Evolutionary conservation across 176 grass and related monocot genomes (phyloP).

Genomic region (Rhynchospora pubera): DNA sequence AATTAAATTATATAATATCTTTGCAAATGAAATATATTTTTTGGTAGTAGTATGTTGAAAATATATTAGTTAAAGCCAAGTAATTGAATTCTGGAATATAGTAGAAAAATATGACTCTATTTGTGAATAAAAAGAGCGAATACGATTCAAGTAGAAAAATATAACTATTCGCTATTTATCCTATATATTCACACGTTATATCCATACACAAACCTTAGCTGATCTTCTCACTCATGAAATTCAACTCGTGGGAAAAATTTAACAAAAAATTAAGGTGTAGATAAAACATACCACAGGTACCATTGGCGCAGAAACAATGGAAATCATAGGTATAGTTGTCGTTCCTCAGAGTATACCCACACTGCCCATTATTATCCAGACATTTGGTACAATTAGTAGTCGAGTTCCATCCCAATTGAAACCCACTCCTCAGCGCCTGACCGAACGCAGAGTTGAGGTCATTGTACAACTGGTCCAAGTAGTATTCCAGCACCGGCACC

Average conservation of each 20-base stretch:
- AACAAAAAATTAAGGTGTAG: neutral
- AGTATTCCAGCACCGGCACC: neutral
- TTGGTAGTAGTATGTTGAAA: no score
- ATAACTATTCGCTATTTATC: no score
- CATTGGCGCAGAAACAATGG: conserved; percentile 49
- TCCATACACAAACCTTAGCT: no score
- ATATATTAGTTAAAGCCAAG: no score
- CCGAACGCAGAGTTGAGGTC: neutral
- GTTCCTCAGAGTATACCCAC: conserved; percentile 9
- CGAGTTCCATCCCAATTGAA: conserved; percentile 12
- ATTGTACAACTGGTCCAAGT: neutral
- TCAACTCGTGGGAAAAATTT: neutral
- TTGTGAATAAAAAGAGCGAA: no score
- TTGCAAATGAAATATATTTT: no score
- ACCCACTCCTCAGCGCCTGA: neutral
- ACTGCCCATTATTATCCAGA: neutral
- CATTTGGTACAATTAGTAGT: neutral
- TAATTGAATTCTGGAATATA: no score
- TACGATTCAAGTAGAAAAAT: no score
- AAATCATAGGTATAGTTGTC: neutral
- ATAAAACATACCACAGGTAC: conserved; percentile 3
- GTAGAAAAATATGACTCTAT: no score
- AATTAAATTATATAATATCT: no score
- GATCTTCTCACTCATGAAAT: neutral
- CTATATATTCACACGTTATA: no score